Evolutionary conservation across 1,284 basidiomycete genomes (phyloP).

Genomic region (Ceratobasidium sp.): DNA sequence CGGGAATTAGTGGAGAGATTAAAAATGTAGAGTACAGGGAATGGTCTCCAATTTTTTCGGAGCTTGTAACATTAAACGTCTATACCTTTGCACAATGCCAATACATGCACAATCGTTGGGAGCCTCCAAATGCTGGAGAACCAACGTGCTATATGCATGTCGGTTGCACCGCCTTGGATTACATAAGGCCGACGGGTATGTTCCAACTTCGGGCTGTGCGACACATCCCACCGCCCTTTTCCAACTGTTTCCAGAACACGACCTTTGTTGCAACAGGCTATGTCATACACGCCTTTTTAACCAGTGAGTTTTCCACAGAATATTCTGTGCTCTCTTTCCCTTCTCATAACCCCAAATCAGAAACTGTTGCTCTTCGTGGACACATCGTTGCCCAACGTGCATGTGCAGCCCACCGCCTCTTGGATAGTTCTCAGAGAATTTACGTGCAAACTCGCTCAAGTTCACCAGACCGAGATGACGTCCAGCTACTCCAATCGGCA

Average conservation of each 20-base stretch:
- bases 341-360: background rate
- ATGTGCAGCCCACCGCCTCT: background rate
- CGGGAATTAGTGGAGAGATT: no score
- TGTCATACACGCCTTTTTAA: slow-evolving; percentile 22
- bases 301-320: slow-evolving; percentile 12
- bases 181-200: slow-evolving; percentile 5
- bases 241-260: background rate
- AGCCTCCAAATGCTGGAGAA: background rate
- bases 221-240: background rate
- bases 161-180: slow-evolving; percentile 15
- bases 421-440: background rate
- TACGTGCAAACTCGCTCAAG: background rate
- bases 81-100: no score
- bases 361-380: slow-evolving; percentile 11
- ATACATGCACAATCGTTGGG: no score
- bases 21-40: no score
- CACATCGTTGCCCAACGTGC: background rate
- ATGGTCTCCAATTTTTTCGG: no score
- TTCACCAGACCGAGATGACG: slow-evolving; percentile 2
- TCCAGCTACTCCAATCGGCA: background rate
- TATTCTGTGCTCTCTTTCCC: slow-evolving; percentile 12
- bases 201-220: slow-evolving; percentile 3
- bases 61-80: no score
- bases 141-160: slow-evolving; percentile 8
- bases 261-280: slow-evolving; percentile 16